Conservation (phyloP, 495 filamentous ascomycete species). For the Entonaema liquescens region DNA sequence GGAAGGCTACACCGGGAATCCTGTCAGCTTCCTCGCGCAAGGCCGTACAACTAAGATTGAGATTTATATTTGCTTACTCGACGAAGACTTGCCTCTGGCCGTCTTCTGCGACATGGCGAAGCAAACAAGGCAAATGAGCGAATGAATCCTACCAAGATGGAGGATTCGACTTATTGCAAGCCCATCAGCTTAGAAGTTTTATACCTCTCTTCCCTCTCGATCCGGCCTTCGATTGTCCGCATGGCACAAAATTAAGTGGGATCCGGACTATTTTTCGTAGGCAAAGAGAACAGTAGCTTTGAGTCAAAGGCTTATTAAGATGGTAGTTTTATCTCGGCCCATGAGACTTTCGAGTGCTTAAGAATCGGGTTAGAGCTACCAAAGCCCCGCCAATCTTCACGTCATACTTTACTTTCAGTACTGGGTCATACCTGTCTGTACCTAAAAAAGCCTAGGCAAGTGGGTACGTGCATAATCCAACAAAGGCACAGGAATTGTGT, state of each 20-base stretch:
- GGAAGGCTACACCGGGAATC: conserved; percentile 62
- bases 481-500: neutral
- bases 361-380: neutral
- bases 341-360: neutral
- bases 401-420: neutral
- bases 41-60: neutral
- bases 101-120: conserved; percentile 42
- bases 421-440: too few species aligned
- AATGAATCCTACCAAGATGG: conserved; percentile 28
- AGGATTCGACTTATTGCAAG: conserved; percentile 26
- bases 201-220: conserved; percentile 19
- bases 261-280: neutral
- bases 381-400: conserved; percentile 2
- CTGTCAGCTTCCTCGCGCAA: conserved; percentile 2
- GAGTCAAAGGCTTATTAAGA: neutral
- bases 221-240: conserved; percentile 16
- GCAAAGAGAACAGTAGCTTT: neutral
- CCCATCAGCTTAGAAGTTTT: conserved; percentile 26
- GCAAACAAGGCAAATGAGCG: conserved; percentile 3
- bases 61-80: conserved; percentile 33
- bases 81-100: conserved; percentile 36
- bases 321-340: neutral
- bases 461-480: neutral
- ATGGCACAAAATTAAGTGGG: conserved; percentile 8
- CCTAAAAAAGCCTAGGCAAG: neutral